phyloP scores from a whole-genome alignment of 306 rosid genomes.

The Acacia crassicarpa region DNA sequence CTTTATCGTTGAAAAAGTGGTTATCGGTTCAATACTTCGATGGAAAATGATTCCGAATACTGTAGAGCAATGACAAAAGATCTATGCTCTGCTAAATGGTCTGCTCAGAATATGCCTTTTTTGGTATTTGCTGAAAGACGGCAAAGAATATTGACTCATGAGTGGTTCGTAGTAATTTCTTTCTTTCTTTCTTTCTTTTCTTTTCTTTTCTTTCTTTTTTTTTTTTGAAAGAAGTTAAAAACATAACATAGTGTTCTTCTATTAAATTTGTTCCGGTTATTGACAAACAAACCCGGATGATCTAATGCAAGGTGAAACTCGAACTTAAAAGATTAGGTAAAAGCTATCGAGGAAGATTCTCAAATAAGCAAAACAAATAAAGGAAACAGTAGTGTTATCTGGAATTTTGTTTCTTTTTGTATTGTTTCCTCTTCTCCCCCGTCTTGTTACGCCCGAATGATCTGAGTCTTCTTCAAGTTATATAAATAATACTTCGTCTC shows the following conservation, averaged over 20 bases:
- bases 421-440: conserved; percentile 2
- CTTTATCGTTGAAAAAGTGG: background rate
- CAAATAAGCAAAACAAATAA: conserved; percentile 20
- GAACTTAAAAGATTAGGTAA: background rate
- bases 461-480: background rate
- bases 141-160: background rate
- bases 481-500: background rate
- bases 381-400: background rate
- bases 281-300: background rate
- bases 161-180: conserved; percentile 11
- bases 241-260: background rate
- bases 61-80: conserved; percentile 10
- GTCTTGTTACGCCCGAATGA: conserved; percentile 9
- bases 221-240: background rate
- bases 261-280: background rate
- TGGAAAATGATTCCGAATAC: conserved; percentile 8
- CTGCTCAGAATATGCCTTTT: conserved; percentile 4
- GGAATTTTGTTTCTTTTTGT: conserved; percentile 20
- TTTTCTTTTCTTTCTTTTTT: too few relatives aligned
- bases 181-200: too few relatives aligned
- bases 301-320: conserved; percentile 9
- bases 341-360: conserved; percentile 8
- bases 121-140: background rate
- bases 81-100: conserved; percentile 15
- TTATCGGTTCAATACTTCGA: conserved; percentile 21